phyloP scores from a whole-genome alignment of 2,329 filamentous ascomycete species.

The Venturia aucupariae region DNA sequence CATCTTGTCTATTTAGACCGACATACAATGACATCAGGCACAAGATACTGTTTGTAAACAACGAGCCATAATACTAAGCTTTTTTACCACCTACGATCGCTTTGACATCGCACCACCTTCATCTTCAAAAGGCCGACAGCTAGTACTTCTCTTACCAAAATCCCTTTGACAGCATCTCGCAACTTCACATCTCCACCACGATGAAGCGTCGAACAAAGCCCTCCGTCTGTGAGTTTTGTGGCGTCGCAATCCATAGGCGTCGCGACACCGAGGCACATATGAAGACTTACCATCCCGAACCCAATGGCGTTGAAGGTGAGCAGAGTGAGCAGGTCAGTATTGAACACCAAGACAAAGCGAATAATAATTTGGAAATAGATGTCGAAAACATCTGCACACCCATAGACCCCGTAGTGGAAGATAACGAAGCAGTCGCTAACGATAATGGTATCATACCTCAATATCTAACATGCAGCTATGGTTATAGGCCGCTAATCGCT shows the following conservation, averaged over 20 bases:
- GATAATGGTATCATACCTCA: neutral
- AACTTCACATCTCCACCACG: neutral
- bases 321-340: too few species aligned
- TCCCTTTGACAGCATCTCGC: neutral
- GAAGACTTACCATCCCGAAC: neutral
- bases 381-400: too few species aligned
- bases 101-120: neutral
- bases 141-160: too few species aligned
- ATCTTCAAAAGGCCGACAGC: neutral
- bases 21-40: neutral
- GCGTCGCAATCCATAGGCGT: neutral
- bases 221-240: neutral
- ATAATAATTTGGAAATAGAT: too few species aligned
- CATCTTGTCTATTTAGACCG: neutral
- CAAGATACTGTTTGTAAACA: too few species aligned
- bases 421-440: neutral
- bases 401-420: too few species aligned
- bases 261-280: neutral
- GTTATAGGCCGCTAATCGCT: neutral
- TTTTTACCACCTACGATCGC: neutral
- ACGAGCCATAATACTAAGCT: too few species aligned
- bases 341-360: too few species aligned
- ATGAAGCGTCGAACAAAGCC: neutral
- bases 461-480: neutral
- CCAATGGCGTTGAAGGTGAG: too few species aligned